Conservation (phyloP, 129 eudicot genomes). For the Helianthus annuus region HanXRQr2.0-SUNRISE NC_035437.2:10144310-10144809, state of each 20-base stretch:
- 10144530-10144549: conserved; percentile 40
- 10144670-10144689: neutral
- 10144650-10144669: neutral
- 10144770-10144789: neutral
- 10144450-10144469: conserved; percentile 64
- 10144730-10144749: neutral
- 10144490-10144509: conserved; percentile 92
- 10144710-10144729: no score
- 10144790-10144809: no score
- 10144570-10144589: neutral
- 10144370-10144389: neutral
- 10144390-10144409: no score
- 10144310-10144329: neutral
- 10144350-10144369: neutral
- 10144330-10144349: neutral
- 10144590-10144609: neutral
- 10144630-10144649: neutral
- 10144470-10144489: conserved; percentile 96
- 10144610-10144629: neutral
- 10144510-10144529: conserved; percentile 59
- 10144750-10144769: neutral
- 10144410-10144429: neutral
- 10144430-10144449: neutral
- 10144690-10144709: neutral
- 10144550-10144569: neutral